Percentiles rank a stretch among this genome's conserved stretches.
phyloP scores from a whole-genome alignment of 108 stramenopile species.

The Craspedostauros australis region DNA sequence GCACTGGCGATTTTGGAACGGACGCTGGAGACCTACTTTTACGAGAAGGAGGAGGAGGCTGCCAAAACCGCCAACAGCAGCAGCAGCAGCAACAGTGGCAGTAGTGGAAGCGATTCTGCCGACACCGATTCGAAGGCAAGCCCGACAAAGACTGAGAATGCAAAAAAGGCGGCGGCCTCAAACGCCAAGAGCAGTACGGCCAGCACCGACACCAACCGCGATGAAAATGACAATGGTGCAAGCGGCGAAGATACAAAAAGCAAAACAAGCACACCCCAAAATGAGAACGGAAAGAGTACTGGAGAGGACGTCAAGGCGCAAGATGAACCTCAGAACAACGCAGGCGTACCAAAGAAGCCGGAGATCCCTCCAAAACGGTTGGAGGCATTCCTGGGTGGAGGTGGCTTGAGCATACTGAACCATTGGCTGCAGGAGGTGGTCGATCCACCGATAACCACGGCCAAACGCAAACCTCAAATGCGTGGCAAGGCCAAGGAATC shows the following conservation, averaged over 20 bases:
- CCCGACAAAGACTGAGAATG: slow-evolving; percentile 1
- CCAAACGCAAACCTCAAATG: too few species aligned
- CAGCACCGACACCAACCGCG: neutral
- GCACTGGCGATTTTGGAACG: slow-evolving; percentile 51
- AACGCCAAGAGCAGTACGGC: neutral
- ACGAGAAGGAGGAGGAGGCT: slow-evolving; percentile 2
- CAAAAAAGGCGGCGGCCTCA: neutral
- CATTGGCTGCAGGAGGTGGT: slow-evolving; percentile 36
- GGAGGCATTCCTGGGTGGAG: slow-evolving; percentile 32
- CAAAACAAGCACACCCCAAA: neutral
- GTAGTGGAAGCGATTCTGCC: too few species aligned
- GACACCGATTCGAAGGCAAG: too few species aligned
- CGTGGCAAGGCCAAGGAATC: too few species aligned
- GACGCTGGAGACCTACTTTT: slow-evolving; percentile 17
- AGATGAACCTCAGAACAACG: neutral
- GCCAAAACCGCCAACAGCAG: too few species aligned
- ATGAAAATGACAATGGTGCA: neutral
- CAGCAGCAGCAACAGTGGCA: too few species aligned
- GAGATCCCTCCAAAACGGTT: slow-evolving; percentile 14
- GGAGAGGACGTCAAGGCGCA: neutral
- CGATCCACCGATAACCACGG: neutral
- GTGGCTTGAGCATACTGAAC: slow-evolving; percentile 40
- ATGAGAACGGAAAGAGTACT: slow-evolving; percentile 2
- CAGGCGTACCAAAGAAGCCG: neutral
- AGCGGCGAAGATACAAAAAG: neutral